phyloP scores from a whole-genome alignment of 2,329 filamentous ascomycete species.

The Pseudogymnoascus sp. region DNA sequence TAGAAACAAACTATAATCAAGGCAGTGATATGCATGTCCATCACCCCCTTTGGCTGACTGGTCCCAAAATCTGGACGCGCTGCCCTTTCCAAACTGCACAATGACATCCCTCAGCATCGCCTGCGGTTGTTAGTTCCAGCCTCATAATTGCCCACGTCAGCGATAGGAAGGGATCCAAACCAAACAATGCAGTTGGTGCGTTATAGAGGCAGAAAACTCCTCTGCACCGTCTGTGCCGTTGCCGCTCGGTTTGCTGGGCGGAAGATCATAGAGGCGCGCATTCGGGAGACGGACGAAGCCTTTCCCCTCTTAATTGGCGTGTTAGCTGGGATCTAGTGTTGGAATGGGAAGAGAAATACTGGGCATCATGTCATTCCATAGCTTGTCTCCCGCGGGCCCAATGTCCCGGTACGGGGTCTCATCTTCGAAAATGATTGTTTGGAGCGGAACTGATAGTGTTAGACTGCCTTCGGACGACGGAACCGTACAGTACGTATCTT shows the following conservation, averaged over 20 bases:
- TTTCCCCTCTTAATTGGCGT: slow-evolving; percentile 19
- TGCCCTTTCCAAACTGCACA: slow-evolving; percentile 23
- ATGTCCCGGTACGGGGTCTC: slow-evolving; percentile 22
- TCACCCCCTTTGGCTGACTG: slow-evolving; percentile 19
- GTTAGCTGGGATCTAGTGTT: background rate
- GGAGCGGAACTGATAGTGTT: slow-evolving; percentile 5
- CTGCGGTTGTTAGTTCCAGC: slow-evolving; percentile 2
- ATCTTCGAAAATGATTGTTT: slow-evolving; percentile 22
- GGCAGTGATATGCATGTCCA: slow-evolving; percentile 27
- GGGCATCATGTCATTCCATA: slow-evolving; percentile 26
- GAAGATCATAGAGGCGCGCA: slow-evolving; percentile 24
- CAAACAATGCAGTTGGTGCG: slow-evolving; percentile 25
- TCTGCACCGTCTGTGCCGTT: slow-evolving; percentile 21
- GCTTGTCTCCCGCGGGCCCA: slow-evolving; percentile 16
- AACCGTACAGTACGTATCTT: background rate
- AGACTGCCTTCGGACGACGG: background rate
- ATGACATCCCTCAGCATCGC: slow-evolving; percentile 24
- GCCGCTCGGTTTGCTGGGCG: slow-evolving; percentile 20
- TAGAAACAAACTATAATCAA: slow-evolving; percentile 23
- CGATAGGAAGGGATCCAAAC: slow-evolving; percentile 7
- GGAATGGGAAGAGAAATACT: slow-evolving; percentile 13
- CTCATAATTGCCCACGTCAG: background rate
- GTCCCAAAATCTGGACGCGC: slow-evolving; percentile 18
- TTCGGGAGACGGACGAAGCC: slow-evolving; percentile 24
- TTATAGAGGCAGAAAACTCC: slow-evolving; percentile 24